A percentile compares a stretch with the other conserved stretches of the same genome.
phyloP scores from a whole-genome alignment of 805 yeast genomes.

The Cyberlindnera mrakii region DNA sequence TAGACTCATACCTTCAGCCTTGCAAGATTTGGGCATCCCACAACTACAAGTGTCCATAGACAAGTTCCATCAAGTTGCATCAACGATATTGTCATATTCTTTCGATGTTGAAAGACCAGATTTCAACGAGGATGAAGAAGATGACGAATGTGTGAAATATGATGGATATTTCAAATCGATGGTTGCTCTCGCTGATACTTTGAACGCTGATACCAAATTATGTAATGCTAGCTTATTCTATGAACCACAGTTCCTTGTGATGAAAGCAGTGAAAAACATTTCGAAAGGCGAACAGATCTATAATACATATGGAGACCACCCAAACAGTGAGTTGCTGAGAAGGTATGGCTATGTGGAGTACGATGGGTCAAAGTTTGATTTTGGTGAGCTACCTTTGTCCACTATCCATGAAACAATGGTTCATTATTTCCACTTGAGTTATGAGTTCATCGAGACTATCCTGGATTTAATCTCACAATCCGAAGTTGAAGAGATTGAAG shows the following conservation, averaged over 20 bases:
- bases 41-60: slow-evolving; percentile 39
- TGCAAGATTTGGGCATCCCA: slow-evolving; percentile 32
- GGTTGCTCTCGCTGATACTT: slow-evolving; percentile 90
- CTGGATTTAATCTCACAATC: slow-evolving; percentile 17
- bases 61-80: slow-evolving; percentile 67
- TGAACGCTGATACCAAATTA: slow-evolving; percentile 76
- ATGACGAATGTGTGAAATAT: slow-evolving; percentile 31
- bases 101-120: slow-evolving; percentile 64
- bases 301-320: slow-evolving; percentile 86
- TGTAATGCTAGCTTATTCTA: slow-evolving; percentile 70
- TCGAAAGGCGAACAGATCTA: slow-evolving; percentile 65
- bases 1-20: slow-evolving; percentile 34
- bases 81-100: slow-evolving; percentile 81
- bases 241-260: slow-evolving; percentile 45
- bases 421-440: slow-evolving; percentile 27
- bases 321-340: slow-evolving; percentile 85
- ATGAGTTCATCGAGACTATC: slow-evolving; percentile 30
- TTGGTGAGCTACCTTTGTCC: slow-evolving; percentile 62
- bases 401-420: slow-evolving; percentile 25
- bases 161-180: slow-evolving; percentile 61
- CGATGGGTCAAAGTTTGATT: slow-evolving; percentile 67
- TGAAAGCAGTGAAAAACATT: slow-evolving; percentile 64
- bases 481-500: slow-evolving; percentile 33
- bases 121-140: slow-evolving; percentile 28
- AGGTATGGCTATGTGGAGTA: slow-evolving; percentile 87